Evolutionary conservation across 2,329 filamentous ascomycete species (phyloP).

Genomic region (Ophiosphaerella herpotricha): DNA sequence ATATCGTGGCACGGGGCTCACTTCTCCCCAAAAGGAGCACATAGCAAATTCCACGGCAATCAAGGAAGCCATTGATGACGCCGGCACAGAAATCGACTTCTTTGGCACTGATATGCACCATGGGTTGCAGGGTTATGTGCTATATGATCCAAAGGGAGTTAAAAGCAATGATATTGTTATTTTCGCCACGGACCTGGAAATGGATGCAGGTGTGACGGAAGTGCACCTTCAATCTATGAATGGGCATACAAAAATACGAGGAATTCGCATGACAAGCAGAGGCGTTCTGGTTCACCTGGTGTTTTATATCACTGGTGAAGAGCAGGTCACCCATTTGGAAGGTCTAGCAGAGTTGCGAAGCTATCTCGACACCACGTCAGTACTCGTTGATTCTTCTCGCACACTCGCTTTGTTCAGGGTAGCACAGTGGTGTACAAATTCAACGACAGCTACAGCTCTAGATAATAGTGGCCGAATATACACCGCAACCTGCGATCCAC

Average conservation of each 20-base stretch:
- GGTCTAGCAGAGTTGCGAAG: conserved; percentile 1
- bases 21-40: conserved; percentile 5
- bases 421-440: conserved; percentile 14
- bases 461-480: conserved; percentile 18
- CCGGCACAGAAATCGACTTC: conserved; percentile 4
- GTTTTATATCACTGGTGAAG: background rate
- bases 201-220: conserved; percentile 1
- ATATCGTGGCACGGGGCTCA: conserved; percentile 29
- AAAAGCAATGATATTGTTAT: conserved; percentile 6
- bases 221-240: conserved; percentile 1
- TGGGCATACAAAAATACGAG: background rate
- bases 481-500: conserved; percentile 27
- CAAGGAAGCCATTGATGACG: background rate
- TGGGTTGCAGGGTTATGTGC: conserved; percentile 24
- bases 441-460: conserved; percentile 29
- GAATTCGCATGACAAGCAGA: conserved; percentile 14
- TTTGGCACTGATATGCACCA: conserved; percentile 29
- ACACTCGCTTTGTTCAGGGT: conserved; percentile 9
- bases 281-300: conserved; percentile 2
- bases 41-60: conserved; percentile 1
- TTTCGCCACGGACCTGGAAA: conserved; percentile 15
- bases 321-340: conserved; percentile 2
- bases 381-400: background rate
- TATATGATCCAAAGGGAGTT: background rate
- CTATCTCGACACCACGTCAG: background rate